phyloP scores from a whole-genome alignment of 2,329 filamentous ascomycete genomes.

The Nectriaceae sp. region DNA sequence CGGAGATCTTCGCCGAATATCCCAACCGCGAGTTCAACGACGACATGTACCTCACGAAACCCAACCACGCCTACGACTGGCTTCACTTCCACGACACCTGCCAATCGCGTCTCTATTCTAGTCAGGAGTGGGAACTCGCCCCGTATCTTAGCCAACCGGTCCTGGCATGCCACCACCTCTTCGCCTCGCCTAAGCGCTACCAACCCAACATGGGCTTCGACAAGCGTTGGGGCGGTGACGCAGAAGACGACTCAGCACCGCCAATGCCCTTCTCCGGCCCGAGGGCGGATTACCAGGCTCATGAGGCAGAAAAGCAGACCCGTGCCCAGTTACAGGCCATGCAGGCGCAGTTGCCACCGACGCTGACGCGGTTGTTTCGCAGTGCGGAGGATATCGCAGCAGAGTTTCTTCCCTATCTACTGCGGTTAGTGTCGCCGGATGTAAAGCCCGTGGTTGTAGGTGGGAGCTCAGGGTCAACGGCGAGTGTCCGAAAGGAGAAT shows the following conservation, averaged over 20 bases:
- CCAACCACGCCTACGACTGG: slow-evolving; percentile 88
- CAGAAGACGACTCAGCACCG: slow-evolving; percentile 48
- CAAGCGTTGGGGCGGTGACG: slow-evolving; percentile 46
- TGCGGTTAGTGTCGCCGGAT: slow-evolving; percentile 82
- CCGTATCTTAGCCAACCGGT: slow-evolving; percentile 86
- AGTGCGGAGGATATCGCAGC: slow-evolving; percentile 75
- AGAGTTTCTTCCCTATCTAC: slow-evolving; percentile 82
- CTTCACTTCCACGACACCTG: slow-evolving; percentile 88
- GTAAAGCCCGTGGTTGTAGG: slow-evolving; percentile 88
- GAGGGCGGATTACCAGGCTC: slow-evolving; percentile 77
- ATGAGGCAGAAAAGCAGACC: slow-evolving; percentile 80
- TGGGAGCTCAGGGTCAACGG: slow-evolving; percentile 65
- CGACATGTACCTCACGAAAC: slow-evolving; percentile 87
- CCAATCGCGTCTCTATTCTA: slow-evolving; percentile 75
- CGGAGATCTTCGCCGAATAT: slow-evolving; percentile 84
- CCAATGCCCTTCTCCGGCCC: slow-evolving; percentile 78
- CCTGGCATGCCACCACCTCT: slow-evolving; percentile 88
- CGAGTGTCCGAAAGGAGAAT: slow-evolving; percentile 83
- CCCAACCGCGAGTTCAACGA: slow-evolving; percentile 90
- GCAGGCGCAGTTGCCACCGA: slow-evolving; percentile 70
- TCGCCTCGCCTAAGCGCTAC: slow-evolving; percentile 69
- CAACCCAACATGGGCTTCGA: slow-evolving; percentile 43
- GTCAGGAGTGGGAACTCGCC: slow-evolving; percentile 89
- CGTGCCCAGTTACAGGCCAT: slow-evolving; percentile 72
- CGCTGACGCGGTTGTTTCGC: slow-evolving; percentile 75